Evolutionary conservation across 1,284 basidiomycete species (phyloP).

Genomic region (Phlebopus sp.): DNA sequence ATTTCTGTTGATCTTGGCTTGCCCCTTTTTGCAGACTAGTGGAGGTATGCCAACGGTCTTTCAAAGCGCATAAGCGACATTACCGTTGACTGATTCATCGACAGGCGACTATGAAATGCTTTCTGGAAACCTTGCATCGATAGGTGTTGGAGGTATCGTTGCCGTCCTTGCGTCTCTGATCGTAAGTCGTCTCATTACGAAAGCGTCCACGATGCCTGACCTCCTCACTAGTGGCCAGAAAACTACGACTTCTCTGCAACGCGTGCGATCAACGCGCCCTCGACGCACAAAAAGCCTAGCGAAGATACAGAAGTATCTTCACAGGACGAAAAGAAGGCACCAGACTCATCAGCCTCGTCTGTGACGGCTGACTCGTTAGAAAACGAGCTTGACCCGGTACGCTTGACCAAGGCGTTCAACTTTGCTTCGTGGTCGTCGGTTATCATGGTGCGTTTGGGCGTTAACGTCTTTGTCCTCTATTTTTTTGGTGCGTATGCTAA

Average conservation of each 20-base stretch:
- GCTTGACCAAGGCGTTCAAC: slow-evolving; percentile 67
- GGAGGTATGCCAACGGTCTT: slow-evolving; percentile 38
- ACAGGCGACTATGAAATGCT: slow-evolving; percentile 79
- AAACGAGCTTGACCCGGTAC: slow-evolving; percentile 56
- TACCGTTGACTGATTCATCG: slow-evolving; percentile 14
- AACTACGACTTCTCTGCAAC: slow-evolving; percentile 79
- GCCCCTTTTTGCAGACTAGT: slow-evolving; percentile 39
- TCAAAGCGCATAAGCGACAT: neutral
- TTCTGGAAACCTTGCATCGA: slow-evolving; percentile 84
- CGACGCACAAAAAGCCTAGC: slow-evolving; percentile 9
- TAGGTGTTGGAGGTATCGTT: slow-evolving; percentile 79
- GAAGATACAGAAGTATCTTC: slow-evolving; percentile 25
- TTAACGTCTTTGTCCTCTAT: no score
- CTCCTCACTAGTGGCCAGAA: slow-evolving; percentile 64
- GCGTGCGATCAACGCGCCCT: slow-evolving; percentile 64
- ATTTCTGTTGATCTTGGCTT: neutral
- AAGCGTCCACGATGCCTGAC: slow-evolving; percentile 2
- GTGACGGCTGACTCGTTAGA: slow-evolving; percentile 36
- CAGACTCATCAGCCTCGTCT: slow-evolving; percentile 30
- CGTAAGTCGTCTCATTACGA: slow-evolving; percentile 14
- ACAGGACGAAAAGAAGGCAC: slow-evolving; percentile 42
- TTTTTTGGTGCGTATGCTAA: no score
- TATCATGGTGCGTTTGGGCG: slow-evolving; percentile 53
- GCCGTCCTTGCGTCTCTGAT: slow-evolving; percentile 57
- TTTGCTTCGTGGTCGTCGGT: slow-evolving; percentile 77